Evolutionary conservation across 2,329 filamentous ascomycete species (phyloP).

Genomic region (Sporothrix brunneoviolacea): DNA sequence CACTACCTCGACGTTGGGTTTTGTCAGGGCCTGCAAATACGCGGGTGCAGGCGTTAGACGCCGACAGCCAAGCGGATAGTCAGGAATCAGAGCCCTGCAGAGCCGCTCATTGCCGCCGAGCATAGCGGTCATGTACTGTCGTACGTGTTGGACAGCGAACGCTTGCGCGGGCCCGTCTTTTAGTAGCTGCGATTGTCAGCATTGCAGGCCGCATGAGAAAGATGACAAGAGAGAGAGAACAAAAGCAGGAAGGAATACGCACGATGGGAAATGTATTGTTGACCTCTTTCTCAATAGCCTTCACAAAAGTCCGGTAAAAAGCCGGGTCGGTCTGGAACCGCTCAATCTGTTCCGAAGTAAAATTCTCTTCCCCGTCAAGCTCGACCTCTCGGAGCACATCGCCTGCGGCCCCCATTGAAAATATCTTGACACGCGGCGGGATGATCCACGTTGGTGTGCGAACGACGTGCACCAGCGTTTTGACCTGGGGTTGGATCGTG

Average conservation of each 20-base stretch:
- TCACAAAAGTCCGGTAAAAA: conserved; percentile 41
- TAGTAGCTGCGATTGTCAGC: conserved; percentile 26
- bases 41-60: conserved; percentile 44
- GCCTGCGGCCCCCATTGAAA: conserved; percentile 32
- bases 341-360: conserved; percentile 37
- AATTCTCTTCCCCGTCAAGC: conserved; percentile 37
- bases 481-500: conserved; percentile 36
- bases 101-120: conserved; percentile 43
- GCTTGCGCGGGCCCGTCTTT: conserved; percentile 35
- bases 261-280: conserved; percentile 38
- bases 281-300: conserved; percentile 39
- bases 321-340: conserved; percentile 40
- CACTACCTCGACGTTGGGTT: conserved; percentile 43
- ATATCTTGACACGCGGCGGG: conserved; percentile 29
- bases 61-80: conserved; percentile 41
- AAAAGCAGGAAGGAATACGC: conserved; percentile 16
- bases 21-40: conserved; percentile 40
- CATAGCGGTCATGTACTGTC: conserved; percentile 41
- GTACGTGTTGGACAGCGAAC: conserved; percentile 34
- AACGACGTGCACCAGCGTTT: conserved; percentile 33
- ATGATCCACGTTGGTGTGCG: conserved; percentile 37
- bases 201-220: too few species aligned
- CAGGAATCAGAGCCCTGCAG: conserved; percentile 44
- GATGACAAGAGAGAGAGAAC: background rate
- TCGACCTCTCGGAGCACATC: conserved; percentile 33